A percentile compares a stretch with the other conserved stretches of the same genome.
Conservation (phyloP, 1,139 yeast species). For the Candida gigantensis region DNA sequence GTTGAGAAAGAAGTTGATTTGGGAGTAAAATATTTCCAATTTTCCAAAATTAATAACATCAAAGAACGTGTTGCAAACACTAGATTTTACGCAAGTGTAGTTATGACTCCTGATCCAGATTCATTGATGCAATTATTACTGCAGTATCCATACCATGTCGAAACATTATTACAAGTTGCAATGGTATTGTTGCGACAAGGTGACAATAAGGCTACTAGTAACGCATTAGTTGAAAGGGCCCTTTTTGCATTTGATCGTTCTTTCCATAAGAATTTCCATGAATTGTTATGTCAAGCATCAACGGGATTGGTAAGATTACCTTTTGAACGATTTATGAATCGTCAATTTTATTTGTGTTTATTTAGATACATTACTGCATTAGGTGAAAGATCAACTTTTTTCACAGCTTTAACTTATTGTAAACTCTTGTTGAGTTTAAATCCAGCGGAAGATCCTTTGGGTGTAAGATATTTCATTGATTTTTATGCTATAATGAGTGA, state of each 20-base stretch:
- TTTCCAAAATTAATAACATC: conserved; percentile 40
- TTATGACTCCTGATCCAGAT: conserved; percentile 71
- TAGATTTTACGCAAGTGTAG: conserved; percentile 67
- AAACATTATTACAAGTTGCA: conserved; percentile 78
- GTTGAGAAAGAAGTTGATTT: conserved; percentile 43
- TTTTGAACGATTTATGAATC: conserved; percentile 69
- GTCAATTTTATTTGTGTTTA: conserved; percentile 73
- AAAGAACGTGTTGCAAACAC: conserved; percentile 54
- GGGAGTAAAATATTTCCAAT: conserved; percentile 59
- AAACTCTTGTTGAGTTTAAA: conserved; percentile 67
- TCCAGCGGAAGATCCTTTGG: conserved; percentile 83
- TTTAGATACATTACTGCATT: conserved; percentile 72
- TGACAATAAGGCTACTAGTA: conserved; percentile 64
- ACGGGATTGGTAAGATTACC: conserved; percentile 71
- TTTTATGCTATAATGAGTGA: conserved; percentile 71
- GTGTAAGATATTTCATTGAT: conserved; percentile 81
- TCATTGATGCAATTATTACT: conserved; percentile 57
- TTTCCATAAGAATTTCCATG: conserved; percentile 42
- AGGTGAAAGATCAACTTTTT: conserved; percentile 76
- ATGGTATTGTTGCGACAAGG: conserved; percentile 77
- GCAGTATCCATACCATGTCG: conserved; percentile 71
- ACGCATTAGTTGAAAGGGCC: conserved; percentile 73
- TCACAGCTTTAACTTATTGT: conserved; percentile 75
- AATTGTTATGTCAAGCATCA: conserved; percentile 50
- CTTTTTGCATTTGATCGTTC: conserved; percentile 75